Evolutionary conservation across 164 flowering plant species (phyloP).

Genomic region (Vitis riparia): DNA sequence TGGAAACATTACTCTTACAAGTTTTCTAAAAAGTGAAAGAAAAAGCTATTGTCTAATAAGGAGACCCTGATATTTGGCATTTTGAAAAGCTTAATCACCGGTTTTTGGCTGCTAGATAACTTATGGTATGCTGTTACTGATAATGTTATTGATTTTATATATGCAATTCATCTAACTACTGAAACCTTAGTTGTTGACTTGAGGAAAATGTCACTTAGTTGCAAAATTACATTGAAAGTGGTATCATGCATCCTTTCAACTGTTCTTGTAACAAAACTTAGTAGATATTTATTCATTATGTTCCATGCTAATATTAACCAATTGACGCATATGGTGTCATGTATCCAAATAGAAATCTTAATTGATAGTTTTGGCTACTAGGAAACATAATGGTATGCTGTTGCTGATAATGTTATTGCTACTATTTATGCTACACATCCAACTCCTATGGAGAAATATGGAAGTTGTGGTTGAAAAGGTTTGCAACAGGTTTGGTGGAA

Average conservation of each 20-base stretch:
- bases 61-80: slow-evolving; percentile 60
- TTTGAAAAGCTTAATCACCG: slow-evolving; percentile 63
- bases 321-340: slow-evolving; percentile 80
- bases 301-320: slow-evolving; percentile 88
- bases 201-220: slow-evolving; percentile 59
- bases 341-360: slow-evolving; percentile 64
- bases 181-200: slow-evolving; percentile 72
- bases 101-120: slow-evolving; percentile 70
- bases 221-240: slow-evolving; percentile 34
- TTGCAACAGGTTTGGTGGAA: slow-evolving; percentile 86
- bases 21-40: slow-evolving; percentile 72
- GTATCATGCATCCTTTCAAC: slow-evolving; percentile 29
- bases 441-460: slow-evolving; percentile 23
- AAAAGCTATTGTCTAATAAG: no score
- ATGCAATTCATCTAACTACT: slow-evolving; percentile 82
- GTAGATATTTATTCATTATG: slow-evolving; percentile 71
- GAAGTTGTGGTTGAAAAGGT: slow-evolving; percentile 95
- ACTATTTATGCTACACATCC: no score
- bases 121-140: slow-evolving; percentile 94
- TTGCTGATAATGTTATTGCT: no score
- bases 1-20: slow-evolving; percentile 82
- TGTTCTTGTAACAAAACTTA: slow-evolving; percentile 67
- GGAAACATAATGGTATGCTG: no score
- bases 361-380: no score
- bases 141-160: slow-evolving; percentile 76